Percentiles rank a stretch among this genome's conserved stretches.
Conservation (phyloP, 1,284 basidiomycete species). For the Puccinia coronata region DNA sequence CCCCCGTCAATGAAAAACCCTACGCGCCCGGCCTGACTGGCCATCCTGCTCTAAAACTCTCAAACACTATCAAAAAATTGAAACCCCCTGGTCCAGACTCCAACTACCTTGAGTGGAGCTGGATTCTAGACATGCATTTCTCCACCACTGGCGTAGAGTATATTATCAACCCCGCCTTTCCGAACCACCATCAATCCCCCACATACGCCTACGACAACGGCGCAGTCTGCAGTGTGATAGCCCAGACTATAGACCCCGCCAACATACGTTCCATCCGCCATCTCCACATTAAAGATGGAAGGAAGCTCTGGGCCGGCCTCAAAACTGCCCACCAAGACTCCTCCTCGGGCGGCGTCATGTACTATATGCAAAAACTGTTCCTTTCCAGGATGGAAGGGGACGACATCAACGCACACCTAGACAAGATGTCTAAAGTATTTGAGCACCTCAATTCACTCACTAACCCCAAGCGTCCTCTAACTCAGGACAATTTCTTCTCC, state of each 20-base stretch:
- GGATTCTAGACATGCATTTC: neutral
- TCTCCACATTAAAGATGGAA: neutral
- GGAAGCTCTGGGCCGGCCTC: neutral
- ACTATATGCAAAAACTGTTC: too few species aligned
- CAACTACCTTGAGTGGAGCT: too few species aligned
- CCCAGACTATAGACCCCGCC: neutral
- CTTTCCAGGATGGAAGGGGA: neutral
- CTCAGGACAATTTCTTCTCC: neutral
- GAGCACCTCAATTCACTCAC: too few species aligned
- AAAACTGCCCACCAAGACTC: neutral
- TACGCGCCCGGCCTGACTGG: too few species aligned
- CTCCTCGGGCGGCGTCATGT: too few species aligned
- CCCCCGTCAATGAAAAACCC: too few species aligned
- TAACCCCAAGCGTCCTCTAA: neutral
- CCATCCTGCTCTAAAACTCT: too few species aligned
- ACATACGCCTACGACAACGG: neutral
- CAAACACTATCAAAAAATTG: neutral
- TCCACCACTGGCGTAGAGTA: neutral
- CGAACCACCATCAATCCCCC: too few species aligned
- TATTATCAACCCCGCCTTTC: neutral
- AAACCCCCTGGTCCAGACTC: neutral
- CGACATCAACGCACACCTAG: neutral
- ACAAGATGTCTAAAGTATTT: neutral
- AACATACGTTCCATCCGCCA: too few species aligned
- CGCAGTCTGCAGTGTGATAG: too few species aligned